phyloP scores from a whole-genome alignment of 2,329 filamentous ascomycete species.

The Nemania sp. region DNA sequence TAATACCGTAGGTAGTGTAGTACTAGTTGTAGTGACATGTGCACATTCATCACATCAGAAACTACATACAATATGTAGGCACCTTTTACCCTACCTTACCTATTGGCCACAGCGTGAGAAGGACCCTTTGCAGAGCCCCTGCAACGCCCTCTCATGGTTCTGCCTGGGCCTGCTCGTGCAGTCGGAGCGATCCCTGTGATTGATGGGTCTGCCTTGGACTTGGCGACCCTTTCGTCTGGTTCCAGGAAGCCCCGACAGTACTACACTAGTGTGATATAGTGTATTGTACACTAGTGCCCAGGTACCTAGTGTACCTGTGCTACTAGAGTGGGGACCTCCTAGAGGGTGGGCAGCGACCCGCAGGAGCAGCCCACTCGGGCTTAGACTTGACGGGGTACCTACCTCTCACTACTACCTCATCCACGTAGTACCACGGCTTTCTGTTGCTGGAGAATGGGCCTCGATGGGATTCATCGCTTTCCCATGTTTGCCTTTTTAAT shows the following conservation, averaged over 20 bases:
- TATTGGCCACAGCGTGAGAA: background rate
- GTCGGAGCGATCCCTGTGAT: conserved; percentile 6
- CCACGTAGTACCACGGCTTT: conserved; percentile 16
- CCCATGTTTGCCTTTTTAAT: conserved; percentile 39
- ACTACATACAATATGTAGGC: background rate
- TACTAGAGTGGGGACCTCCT: conserved; percentile 10
- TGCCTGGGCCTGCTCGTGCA: background rate
- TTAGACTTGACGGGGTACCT: conserved; percentile 3
- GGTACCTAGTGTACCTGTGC: conserved; percentile 22
- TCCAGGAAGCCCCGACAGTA: conserved; percentile 16
- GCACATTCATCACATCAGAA: conserved; percentile 12
- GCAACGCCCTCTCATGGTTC: background rate
- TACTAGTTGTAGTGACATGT: no score
- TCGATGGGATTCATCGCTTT: conserved; percentile 41
- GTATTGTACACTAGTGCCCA: conserved; percentile 16
- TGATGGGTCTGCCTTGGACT: conserved; percentile 14
- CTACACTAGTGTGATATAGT: background rate
- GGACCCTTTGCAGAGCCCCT: conserved; percentile 1
- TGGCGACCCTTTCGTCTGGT: conserved; percentile 20
- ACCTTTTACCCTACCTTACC: no score
- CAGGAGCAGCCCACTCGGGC: conserved; percentile 2
- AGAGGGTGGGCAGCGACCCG: conserved; percentile 6
- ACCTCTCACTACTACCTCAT: conserved; percentile 13
- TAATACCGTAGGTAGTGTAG: conserved; percentile 13
- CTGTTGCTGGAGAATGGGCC: conserved; percentile 30